Evolutionary conservation across 208 protist genomes (phyloP), one percentile per base, ranked within the genome.

Genomic region (Leishmania mexicana): DNA sequence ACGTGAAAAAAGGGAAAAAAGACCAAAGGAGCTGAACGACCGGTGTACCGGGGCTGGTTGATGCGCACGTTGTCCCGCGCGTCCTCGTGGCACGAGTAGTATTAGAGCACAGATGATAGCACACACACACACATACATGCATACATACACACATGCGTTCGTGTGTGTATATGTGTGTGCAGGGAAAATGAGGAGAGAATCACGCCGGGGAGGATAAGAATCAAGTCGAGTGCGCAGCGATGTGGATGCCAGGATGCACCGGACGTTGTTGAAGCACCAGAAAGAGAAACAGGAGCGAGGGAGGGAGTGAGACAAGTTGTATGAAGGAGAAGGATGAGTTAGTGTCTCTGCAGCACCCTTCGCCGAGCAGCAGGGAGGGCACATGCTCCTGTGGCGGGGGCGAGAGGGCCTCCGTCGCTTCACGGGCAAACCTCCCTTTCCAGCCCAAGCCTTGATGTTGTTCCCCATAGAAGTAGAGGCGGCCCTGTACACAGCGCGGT

Each of bases 81-180:
- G 40, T 28, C 40, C 24, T 24, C 38, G 67, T 0, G 67, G 3
- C 28, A 13, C 28, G 40, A 42, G 40, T 19, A 38, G 42, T 17
- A 45, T 73, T 71, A 81, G 62, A 35, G 80, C 24, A 83, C 40
- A 58, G 78, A 35, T 73, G n/a, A 80, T 53, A 74, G 24, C 45
- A n/a, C 45, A 5, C 17, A 13, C 62, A 68, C 13, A 80, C 38
- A 54, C 31, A 68, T 53, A 81, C 72, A 83, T 45, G 76, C 31
- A 81, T 70, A 78, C 51, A 83, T 65, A 65, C 15, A n/a, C 17
- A 47, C 68, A 31, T 17, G 68, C 19, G 40, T 31, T 13, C 4
- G 64, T 7, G 64, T 42, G 64, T 24, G 31, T 13, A 10, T 31
- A 19, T 10, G 62, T 70, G 31, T 38, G 24, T 84, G 35, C 8